A percentile compares a stretch with the other conserved stretches of the same genome.
Conservation (phyloP, 306 rosid species). For the Betula pendula region DNA sequence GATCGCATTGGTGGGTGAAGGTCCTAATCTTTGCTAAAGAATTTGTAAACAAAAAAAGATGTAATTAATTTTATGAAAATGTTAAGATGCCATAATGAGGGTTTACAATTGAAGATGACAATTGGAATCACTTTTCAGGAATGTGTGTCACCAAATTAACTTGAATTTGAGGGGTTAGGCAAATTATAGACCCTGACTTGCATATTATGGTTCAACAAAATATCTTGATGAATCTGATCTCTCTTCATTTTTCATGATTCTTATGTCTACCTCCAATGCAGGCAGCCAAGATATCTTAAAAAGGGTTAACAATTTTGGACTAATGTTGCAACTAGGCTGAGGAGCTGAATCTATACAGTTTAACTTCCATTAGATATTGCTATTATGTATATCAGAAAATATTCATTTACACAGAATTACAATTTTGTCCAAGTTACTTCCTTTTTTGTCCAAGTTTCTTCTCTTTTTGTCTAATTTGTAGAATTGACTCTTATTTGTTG, state of each 20-base stretch:
- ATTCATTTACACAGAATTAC: not conserved
- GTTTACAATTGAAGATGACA: slow-evolving; percentile 1
- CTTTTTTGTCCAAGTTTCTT: too few species aligned
- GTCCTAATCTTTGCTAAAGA: not conserved
- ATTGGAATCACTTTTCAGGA: not conserved
- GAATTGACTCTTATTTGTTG: slow-evolving; percentile 22
- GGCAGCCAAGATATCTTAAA: not conserved
- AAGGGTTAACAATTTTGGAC: not conserved
- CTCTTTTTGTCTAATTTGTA: too few species aligned
- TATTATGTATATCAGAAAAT: not conserved
- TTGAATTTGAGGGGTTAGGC: not conserved
- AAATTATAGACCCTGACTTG: not conserved
- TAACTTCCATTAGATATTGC: slow-evolving; percentile 18
- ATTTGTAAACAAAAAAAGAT: not conserved
- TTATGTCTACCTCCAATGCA: not conserved
- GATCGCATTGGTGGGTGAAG: not conserved
- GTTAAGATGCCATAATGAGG: not conserved
- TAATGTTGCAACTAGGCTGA: not conserved
- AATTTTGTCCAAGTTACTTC: too few species aligned
- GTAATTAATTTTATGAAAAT: not conserved
- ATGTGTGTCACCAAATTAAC: not conserved
- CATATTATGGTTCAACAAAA: not conserved
- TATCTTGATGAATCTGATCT: not conserved
- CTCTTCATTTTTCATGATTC: not conserved
- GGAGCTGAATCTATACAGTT: slow-evolving; percentile 10